phyloP scores from a whole-genome alignment of 2,329 filamentous ascomycete genomes.

The Monilinia aucupariae region DNA sequence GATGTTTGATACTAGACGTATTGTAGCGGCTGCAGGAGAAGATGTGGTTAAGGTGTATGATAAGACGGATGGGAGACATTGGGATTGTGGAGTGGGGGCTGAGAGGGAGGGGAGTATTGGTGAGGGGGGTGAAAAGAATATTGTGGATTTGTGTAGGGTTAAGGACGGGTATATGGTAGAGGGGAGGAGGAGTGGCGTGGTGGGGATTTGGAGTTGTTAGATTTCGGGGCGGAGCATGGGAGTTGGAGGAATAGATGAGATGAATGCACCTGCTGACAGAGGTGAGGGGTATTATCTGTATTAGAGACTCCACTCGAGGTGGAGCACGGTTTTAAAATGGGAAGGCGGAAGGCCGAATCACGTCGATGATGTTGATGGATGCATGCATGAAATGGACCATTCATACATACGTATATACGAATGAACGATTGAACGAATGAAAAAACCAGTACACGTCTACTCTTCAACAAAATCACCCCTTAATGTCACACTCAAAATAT shows the following conservation, averaged over 20 bases:
- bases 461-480: no score
- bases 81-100: constrained; percentile 88
- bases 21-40: constrained; percentile 85
- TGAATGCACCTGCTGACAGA: neutral
- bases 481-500: no score
- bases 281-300: neutral
- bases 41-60: constrained; percentile 97
- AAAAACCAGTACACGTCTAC: neutral
- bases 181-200: constrained; percentile 77
- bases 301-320: neutral
- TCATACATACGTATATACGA: neutral
- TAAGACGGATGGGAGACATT: constrained; percentile 91
- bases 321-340: neutral
- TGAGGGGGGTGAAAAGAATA: constrained; percentile 50
- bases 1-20: constrained; percentile 92
- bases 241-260: neutral
- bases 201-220: constrained; percentile 85
- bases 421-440: neutral
- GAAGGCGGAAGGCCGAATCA: neutral
- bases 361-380: neutral
- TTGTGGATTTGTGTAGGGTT: constrained; percentile 81
- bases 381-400: neutral
- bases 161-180: constrained; percentile 93
- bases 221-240: neutral
- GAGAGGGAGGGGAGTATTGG: constrained; percentile 45